Conservation (phyloP, 78 protist genomes). For the Cavenderia fasciculata region DNA sequence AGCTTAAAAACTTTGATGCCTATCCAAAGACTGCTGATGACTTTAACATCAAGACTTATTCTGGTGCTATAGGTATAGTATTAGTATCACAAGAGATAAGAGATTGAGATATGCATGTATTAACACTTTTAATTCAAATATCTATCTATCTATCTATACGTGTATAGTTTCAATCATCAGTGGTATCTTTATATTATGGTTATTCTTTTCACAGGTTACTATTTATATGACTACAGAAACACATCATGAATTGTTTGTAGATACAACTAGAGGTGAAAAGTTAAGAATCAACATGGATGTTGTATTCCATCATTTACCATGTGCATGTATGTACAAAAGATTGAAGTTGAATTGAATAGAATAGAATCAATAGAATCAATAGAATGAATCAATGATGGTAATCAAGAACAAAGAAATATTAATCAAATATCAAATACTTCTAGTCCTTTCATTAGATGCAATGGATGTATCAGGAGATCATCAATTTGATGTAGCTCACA, state of each 20-base stretch:
- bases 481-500: constrained; percentile 84
- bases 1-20: constrained; percentile 86
- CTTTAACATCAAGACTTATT: constrained; percentile 85
- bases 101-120: neutral
- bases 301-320: constrained; percentile 81
- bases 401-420: no score
- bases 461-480: constrained; percentile 94
- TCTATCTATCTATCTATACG: neutral
- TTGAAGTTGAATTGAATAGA: no score
- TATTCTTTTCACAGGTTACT: constrained; percentile 77
- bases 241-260: constrained; percentile 77
- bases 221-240: constrained; percentile 53
- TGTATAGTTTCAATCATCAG: constrained; percentile 56
- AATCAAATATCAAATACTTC: no score
- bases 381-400: no score
- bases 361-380: no score
- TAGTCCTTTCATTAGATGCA: constrained; percentile 86
- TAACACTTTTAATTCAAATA: no score
- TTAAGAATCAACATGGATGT: constrained; percentile 86
- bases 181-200: constrained; percentile 75
- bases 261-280: constrained; percentile 82
- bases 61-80: constrained; percentile 87
- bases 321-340: constrained; percentile 79
- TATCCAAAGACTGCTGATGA: constrained; percentile 94
- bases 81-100: neutral